phyloP scores from a whole-genome alignment of 2,329 filamentous ascomycete genomes.

The Ophiostoma populinum region DNA sequence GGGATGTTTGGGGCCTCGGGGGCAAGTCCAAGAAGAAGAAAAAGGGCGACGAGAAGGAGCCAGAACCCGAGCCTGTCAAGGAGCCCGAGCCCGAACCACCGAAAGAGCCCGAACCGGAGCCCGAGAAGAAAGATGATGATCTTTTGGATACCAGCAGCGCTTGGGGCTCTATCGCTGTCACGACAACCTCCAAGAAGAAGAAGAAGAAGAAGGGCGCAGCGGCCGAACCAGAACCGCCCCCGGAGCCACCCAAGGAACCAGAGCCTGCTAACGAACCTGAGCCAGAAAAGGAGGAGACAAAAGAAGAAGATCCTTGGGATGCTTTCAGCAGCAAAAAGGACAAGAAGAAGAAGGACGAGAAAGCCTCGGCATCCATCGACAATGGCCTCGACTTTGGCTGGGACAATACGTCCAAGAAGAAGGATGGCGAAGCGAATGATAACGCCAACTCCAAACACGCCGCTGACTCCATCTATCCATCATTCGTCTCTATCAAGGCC shows the following conservation, averaged over 20 bases:
- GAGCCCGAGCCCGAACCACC: conserved; percentile 2
- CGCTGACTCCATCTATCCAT: not conserved
- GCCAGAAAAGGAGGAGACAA: conserved; percentile 6
- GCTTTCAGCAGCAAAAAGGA: conserved; percentile 10
- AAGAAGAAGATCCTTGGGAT: conserved; percentile 7
- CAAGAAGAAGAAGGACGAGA: conserved; percentile 13
- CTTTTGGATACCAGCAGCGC: conserved; percentile 9
- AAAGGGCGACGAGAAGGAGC: conserved; percentile 3
- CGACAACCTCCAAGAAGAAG: conserved; percentile 26
- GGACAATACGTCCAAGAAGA: conserved; percentile 9
- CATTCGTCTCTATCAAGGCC: conserved; percentile 3
- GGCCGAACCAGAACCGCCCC: conserved; percentile 1
- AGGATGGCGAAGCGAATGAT: conserved; percentile 7
- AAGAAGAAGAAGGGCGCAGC: conserved; percentile 16
- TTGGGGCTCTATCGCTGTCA: no score
- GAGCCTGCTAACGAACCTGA: conserved; percentile 9
- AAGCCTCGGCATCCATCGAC: not conserved
- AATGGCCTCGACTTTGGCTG: conserved; percentile 1
- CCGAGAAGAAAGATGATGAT: conserved; percentile 6
- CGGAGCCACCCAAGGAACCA: conserved; percentile 8
- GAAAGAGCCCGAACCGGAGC: conserved; percentile 2
- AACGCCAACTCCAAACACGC: not conserved
- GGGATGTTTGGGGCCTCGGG: conserved; percentile 25
- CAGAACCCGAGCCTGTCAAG: no score
- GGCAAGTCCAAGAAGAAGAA: conserved; percentile 19